phyloP scores from a whole-genome alignment of 495 filamentous ascomycete genomes.

The Wilcoxina mikolae region DNA sequence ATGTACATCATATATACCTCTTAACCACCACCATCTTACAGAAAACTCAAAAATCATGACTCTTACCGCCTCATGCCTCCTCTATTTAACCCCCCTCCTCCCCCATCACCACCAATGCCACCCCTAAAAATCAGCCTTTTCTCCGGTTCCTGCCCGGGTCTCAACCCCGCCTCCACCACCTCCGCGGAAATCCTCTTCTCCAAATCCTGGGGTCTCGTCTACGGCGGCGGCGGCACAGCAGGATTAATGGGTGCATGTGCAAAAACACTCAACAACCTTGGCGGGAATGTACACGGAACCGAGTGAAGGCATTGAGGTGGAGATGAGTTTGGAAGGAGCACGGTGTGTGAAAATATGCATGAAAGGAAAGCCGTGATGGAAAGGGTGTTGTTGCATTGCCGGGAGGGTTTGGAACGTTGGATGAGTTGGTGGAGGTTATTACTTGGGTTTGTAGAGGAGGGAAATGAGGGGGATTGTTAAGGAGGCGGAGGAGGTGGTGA shows the following conservation, averaged over 20 bases:
- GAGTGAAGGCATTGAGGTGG: conserved; percentile 8
- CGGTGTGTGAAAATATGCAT: conserved; percentile 18
- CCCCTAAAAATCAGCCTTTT: no score
- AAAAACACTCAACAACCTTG: conserved; percentile 8
- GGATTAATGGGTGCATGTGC: conserved; percentile 22
- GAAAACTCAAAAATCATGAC: no score
- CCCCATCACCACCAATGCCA: no score
- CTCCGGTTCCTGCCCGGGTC: no score
- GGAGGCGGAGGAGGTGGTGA: no score
- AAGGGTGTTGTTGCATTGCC: conserved; percentile 19
- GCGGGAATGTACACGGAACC: conserved; percentile 18
- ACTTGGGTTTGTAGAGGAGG: conserved; percentile 17
- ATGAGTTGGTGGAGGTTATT: conserved; percentile 20
- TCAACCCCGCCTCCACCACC: no score
- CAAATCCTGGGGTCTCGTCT: conserved; percentile 16
- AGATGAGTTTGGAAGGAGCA: conserved; percentile 12
- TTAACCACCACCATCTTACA: no score
- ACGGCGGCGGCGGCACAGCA: conserved; percentile 17
- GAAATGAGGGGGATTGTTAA: no score
- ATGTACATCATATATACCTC: no score
- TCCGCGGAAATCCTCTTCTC: conserved; percentile 4
- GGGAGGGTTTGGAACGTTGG: conserved; percentile 19
- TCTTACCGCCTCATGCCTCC: no score
- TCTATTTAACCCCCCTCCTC: no score
- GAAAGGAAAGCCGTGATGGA: conserved; percentile 19